Conservation (phyloP, 768 basidiomycete species). For the Boletus coccyginus region DNA sequence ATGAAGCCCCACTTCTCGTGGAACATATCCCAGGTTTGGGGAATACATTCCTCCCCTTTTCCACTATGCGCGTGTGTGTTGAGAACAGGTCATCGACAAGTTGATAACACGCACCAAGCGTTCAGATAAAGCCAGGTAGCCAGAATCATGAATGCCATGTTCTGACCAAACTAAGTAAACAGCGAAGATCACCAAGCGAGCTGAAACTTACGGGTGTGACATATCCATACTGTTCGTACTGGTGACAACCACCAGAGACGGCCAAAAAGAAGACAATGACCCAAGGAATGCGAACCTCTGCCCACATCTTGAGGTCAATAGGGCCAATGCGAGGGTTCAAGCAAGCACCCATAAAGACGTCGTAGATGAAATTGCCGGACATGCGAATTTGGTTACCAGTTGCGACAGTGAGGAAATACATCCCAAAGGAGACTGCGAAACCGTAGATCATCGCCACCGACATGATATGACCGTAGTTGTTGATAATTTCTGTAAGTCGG, state of each 20-base stretch:
- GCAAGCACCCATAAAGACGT: slow-evolving; percentile 94
- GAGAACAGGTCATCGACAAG: neutral
- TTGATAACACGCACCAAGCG: slow-evolving; percentile 60
- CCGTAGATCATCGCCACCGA: slow-evolving; percentile 92
- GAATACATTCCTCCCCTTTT: slow-evolving; percentile 93
- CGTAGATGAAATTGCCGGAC: slow-evolving; percentile 94
- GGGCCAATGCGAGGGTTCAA: slow-evolving; percentile 91
- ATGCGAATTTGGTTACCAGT: slow-evolving; percentile 85
- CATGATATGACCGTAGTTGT: slow-evolving; percentile 96
- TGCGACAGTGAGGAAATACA: slow-evolving; percentile 75
- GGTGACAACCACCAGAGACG: slow-evolving; percentile 91
- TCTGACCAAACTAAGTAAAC: slow-evolving; percentile 43
- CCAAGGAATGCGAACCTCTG: slow-evolving; percentile 96
- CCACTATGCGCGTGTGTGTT: slow-evolving; percentile 43
- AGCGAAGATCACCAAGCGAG: neutral
- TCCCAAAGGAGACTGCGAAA: slow-evolving; percentile 74
- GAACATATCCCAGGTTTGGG: slow-evolving; percentile 99
- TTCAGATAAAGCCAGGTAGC: slow-evolving; percentile 97
- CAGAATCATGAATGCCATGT: slow-evolving; percentile 95
- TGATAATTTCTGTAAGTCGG: slow-evolving; percentile 91
- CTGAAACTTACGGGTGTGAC: slow-evolving; percentile 72
- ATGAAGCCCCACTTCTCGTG: slow-evolving; percentile 99
- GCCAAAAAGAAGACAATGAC: slow-evolving; percentile 92
- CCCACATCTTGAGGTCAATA: slow-evolving; percentile 98
- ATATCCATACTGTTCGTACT: slow-evolving; percentile 89